Evolutionary conservation across 768 basidiomycete genomes (phyloP), one percentile per base, ranked within the genome.

Genomic region (Mycena alexandri): DNA sequence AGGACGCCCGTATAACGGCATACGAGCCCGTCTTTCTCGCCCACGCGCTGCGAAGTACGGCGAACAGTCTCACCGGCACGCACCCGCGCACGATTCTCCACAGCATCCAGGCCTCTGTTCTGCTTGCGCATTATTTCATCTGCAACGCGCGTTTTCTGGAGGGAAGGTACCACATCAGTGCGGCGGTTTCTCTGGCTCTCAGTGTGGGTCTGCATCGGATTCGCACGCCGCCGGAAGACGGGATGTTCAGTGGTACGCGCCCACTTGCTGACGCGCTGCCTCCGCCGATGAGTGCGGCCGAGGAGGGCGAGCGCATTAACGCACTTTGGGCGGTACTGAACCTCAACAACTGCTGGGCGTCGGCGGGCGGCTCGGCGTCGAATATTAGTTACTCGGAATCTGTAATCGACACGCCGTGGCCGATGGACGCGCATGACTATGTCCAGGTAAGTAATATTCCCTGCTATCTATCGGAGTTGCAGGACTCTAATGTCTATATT

Each of bases 111-210:
- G 73, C 79, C 4, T 77, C 84, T 19, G 74, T 87, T 1, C 75
- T 87, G n/a, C 74, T 87, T 36, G 76, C 81, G 3, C 77, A 79
- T 56, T 85, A 83, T 65, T 82, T 86, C 71, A 80, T 84, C 64
- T 75, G 78, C 44, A 75, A 76, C 47, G 82, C 80, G 25, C 79
- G 85, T 17, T 66, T 76, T 10, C 67, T 84, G 76, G 54, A 19
- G 83, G 86, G 82, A 6, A 77, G 75, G 61, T 85, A 85, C 64
- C 78, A 78, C 54, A 79, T 76, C 47, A 78, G 80, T 61, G 79
- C 82, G 0, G 78, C 83, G 38, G 76, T 80, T 67, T 71, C 74
- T 2, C 61, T 83, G 46, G 79, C 70, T 1, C 57, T 75, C 38
- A 69, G 75, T 65, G 53, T 75, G 36, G 72, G 69, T 24, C 58